Evolutionary conservation across 2,329 filamentous ascomycete genomes (phyloP), one percentile per base, ranked within the genome.

Genomic region (Aspergillus sp.): DNA sequence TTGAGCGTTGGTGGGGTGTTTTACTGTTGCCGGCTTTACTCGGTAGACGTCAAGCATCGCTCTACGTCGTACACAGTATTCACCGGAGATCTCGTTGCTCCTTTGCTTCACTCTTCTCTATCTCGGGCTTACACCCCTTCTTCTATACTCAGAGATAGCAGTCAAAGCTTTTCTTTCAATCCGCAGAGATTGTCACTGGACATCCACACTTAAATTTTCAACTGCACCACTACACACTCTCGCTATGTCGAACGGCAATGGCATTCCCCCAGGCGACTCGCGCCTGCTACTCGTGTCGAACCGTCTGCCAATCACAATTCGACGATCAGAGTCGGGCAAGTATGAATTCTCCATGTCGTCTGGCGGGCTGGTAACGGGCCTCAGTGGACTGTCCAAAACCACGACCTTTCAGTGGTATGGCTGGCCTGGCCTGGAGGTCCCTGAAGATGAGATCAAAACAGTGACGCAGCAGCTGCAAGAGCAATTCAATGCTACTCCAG

Each of bases 361-460:
- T 3, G 90, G 90, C 45, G 90, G 90, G 30, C 79, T 96, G 27
- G 90, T 95, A 60, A 94, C 88, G 28, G 90, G 90, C 28, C 76
- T 96, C 51, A 93, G 86, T 56, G 90, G 90, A 30, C 73, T 96
- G 44, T 83, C 86, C 60, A 95, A 95, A 70, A 85, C 86, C 27
- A 94, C 87, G 32, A 89, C 82, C 57, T 95, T 95, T 67, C 86
- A 90, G 66, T 96, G 90, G 90, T 96, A 95, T 68, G 90, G 90
- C 54, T 96, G 90, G 90, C 89, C 91, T 1, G 90, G 90, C 30
- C 73, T 94, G 36, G 87, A 95, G 67, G 81, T 96, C 1, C 89
- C 90, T 32, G 86, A 91, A 51, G 78, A 82, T 48, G 89, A 96
- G 67, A 76, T 85, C 40, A 73, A 77, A 3, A 75, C 76, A 42